Base-by-base conservation (phyloP, 2,329 filamentous ascomycete genomes). In the Ophiostoma perfectum region DNA sequence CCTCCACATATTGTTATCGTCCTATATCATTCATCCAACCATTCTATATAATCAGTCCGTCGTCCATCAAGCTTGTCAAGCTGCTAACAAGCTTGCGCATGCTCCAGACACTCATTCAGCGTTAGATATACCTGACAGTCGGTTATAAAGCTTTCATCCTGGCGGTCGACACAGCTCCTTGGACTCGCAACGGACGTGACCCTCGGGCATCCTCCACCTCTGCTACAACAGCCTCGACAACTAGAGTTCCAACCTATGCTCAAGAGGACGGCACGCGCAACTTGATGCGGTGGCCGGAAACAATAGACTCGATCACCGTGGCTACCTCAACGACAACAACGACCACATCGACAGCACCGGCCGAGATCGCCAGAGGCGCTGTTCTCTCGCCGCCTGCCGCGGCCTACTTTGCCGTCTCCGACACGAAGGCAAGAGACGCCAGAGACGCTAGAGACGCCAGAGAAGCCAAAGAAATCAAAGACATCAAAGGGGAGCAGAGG, bases 101-200 rank as follows among this genome's bases (percentile, higher is more conserved):
- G 14, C 42, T 63, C 62, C 67, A 41, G 52, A 27, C 16, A 9
- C 58, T 47, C 9, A 62, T 42, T 18, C 49, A 55, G n/a, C 27
- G 3, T n/a, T 4, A 1, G 4, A 52, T 55, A 36, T 55, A 55
- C 27, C n/a, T 8, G 8, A 27, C 27, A 5, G 45, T 47, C 47
- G n/a, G 8, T 52, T n/a, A 55, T 8, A 4, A 16, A 27, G 27
- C 27, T 27, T 69, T 69, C 72, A 70, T 71, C 66, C 70, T 75
- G 73, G 74, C 73, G 72, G 72, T 73, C 73, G 70, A 72, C 69
- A 71, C 73, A 55, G 66, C 68, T 69, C 58, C 70, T 67, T 72
- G 72, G 72, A 63, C 60, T 16, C 38, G 60, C 60, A 42, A 27
- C 27, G 27, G 39, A n/a, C 55, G 3, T 16, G 45, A 47, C 45